Evolutionary conservation across 73 alveolate genomes (phyloP).

Genomic region (Uronychia setigera): DNA sequence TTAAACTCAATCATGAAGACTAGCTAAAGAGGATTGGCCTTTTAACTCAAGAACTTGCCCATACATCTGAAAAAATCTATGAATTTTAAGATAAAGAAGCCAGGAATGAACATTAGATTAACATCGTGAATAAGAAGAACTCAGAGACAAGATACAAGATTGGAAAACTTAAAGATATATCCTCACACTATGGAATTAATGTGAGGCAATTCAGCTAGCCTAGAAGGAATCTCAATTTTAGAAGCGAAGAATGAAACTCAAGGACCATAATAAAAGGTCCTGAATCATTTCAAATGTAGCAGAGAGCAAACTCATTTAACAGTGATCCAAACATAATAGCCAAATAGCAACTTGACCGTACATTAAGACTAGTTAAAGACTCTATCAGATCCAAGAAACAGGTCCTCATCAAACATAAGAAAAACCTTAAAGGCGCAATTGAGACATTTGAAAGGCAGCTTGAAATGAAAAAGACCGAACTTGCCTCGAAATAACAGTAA

Average conservation of each 20-base stretch:
- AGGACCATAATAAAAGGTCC: no score
- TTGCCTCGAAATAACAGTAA: neutral
- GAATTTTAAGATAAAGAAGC: neutral
- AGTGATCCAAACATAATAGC: no score
- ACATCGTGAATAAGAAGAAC: neutral
- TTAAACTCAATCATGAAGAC: no score
- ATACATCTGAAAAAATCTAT: neutral
- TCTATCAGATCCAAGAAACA: neutral
- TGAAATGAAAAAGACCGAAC: neutral
- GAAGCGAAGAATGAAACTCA: no score
- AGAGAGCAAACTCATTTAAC: no score
- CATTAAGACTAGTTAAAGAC: neutral
- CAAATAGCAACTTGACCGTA: no score
- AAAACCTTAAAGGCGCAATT: neutral
- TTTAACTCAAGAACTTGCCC: neutral
- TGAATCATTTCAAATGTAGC: no score
- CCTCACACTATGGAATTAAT: neutral
- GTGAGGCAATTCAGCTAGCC: conserved; percentile 1
- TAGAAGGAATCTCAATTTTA: no score
- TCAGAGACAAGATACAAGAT: neutral
- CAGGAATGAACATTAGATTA: neutral
- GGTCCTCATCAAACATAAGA: neutral
- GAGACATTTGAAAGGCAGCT: neutral
- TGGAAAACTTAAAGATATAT: neutral
- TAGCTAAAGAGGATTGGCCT: no score